Evolutionary conservation across 768 basidiomycete genomes (phyloP).

Genomic region (Tremella fuciformis): DNA sequence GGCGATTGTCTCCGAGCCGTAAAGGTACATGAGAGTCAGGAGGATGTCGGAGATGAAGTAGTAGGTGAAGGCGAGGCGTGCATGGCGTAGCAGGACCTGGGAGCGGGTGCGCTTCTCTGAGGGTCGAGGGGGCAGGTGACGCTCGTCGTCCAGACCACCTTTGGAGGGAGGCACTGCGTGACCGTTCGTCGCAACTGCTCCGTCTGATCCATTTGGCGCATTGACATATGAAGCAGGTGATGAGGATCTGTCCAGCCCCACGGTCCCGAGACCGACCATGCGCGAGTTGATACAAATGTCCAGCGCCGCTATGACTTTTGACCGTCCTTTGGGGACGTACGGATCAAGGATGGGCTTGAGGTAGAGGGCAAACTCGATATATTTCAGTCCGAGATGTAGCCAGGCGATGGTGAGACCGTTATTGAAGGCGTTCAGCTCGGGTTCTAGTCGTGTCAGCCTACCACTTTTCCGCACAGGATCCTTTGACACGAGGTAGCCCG

Average conservation of each 20-base stretch:
- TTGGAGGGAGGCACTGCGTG: not conserved
- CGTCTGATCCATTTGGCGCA: slow-evolving; percentile 1
- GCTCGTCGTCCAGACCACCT: not conserved
- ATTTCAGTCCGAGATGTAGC: slow-evolving; percentile 30
- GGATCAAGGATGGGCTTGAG: slow-evolving; percentile 30
- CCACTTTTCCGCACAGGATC: not conserved
- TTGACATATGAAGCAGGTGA: slow-evolving; percentile 7
- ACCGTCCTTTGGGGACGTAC: slow-evolving; percentile 22
- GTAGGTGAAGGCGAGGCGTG: slow-evolving; percentile 15
- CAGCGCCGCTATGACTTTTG: slow-evolving; percentile 19
- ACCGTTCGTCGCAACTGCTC: not conserved
- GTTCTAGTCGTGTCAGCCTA: slow-evolving; percentile 11
- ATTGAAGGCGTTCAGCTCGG: slow-evolving; percentile 31
- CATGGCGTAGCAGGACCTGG: slow-evolving; percentile 27
- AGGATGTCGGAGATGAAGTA: slow-evolving; percentile 33
- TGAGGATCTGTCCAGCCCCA: slow-evolving; percentile 14
- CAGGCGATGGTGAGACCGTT: slow-evolving; percentile 28
- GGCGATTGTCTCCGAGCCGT: slow-evolving; percentile 25
- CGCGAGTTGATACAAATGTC: slow-evolving; percentile 31
- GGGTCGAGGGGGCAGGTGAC: not conserved
- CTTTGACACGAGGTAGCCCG: not conserved
- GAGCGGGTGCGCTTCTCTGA: slow-evolving; percentile 17
- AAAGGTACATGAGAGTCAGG: slow-evolving; percentile 23
- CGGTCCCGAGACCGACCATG: slow-evolving; percentile 31
- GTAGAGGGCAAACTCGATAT: slow-evolving; percentile 33